Evolutionary conservation across 148 eudicot genomes (phyloP).

Genomic region (Rhododendron ovatum): DNA sequence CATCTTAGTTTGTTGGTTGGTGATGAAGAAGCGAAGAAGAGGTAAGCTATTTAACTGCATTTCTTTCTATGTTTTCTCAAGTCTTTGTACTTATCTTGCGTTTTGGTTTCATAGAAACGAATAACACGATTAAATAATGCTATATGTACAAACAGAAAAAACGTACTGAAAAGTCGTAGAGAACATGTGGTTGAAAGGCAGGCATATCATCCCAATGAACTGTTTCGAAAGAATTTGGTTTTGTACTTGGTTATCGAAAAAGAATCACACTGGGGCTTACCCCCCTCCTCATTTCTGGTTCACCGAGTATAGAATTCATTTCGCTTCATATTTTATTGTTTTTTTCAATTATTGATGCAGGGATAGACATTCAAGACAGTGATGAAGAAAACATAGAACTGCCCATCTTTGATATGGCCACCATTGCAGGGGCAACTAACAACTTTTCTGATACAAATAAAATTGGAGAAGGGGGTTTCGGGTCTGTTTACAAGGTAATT

Average conservation of each 20-base stretch:
- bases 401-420: not conserved
- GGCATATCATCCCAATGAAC: too few relatives aligned
- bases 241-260: too few relatives aligned
- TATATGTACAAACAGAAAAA: too few relatives aligned
- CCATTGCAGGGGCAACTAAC: not conserved
- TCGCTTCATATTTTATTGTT: not conserved
- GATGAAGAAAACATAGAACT: not conserved
- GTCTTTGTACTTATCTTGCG: too few relatives aligned
- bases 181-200: not conserved
- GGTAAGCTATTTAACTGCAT: not conserved
- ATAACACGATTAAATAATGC: not conserved
- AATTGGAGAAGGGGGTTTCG: constrained; percentile 9
- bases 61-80: too few relatives aligned
- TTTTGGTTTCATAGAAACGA: not conserved
- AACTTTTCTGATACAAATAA: constrained; percentile 6
- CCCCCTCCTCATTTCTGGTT: too few relatives aligned
- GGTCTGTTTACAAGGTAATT: not conserved
- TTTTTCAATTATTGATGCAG: not conserved
- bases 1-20: not conserved
- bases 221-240: too few relatives aligned
- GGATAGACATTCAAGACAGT: not conserved
- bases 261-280: too few relatives aligned
- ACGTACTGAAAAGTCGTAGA: not conserved
- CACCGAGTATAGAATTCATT: not conserved
- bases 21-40: not conserved